Percentiles rank a stretch among this genome's conserved stretches.
Evolutionary conservation across 768 basidiomycete species (phyloP).

Genomic region (Daedaleopsis nitida): DNA sequence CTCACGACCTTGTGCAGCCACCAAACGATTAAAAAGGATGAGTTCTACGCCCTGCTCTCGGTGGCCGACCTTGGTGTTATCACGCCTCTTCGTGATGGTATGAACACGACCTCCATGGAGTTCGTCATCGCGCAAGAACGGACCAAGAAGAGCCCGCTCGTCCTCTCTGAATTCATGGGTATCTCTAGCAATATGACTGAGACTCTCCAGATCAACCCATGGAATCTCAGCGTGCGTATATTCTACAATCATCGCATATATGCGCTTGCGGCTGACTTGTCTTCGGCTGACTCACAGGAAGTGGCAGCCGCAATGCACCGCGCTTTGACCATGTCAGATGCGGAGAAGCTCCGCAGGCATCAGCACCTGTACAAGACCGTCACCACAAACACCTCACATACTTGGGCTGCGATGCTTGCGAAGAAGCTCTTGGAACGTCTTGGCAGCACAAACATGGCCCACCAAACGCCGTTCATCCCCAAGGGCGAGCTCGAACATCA

Average conservation of each 20-base stretch:
- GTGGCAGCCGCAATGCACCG: constrained; percentile 89
- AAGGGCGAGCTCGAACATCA: constrained; percentile 53
- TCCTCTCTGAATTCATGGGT: constrained; percentile 97
- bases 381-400: constrained; percentile 90
- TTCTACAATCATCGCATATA: not conserved
- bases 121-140: constrained; percentile 92
- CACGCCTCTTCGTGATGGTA: constrained; percentile 93
- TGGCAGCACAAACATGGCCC: constrained; percentile 74
- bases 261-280: constrained; percentile 4
- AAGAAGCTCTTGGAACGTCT: constrained; percentile 87
- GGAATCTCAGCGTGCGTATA: constrained; percentile 81
- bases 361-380: constrained; percentile 78
- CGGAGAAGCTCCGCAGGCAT: constrained; percentile 78
- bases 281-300: constrained; percentile 46
- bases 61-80: constrained; percentile 95
- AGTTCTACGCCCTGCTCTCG: constrained; percentile 93
- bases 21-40: constrained; percentile 95
- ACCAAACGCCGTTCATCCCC: constrained; percentile 84
- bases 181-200: constrained; percentile 91
- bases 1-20: constrained; percentile 54
- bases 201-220: constrained; percentile 91
- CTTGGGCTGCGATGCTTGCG: constrained; percentile 89
- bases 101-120: constrained; percentile 99
- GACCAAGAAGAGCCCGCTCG: constrained; percentile 82
- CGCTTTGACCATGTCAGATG: constrained; percentile 78